Evolutionary conservation across 2,329 filamentous ascomycete genomes (phyloP).

Genomic region (Fusarium lateritium): DNA sequence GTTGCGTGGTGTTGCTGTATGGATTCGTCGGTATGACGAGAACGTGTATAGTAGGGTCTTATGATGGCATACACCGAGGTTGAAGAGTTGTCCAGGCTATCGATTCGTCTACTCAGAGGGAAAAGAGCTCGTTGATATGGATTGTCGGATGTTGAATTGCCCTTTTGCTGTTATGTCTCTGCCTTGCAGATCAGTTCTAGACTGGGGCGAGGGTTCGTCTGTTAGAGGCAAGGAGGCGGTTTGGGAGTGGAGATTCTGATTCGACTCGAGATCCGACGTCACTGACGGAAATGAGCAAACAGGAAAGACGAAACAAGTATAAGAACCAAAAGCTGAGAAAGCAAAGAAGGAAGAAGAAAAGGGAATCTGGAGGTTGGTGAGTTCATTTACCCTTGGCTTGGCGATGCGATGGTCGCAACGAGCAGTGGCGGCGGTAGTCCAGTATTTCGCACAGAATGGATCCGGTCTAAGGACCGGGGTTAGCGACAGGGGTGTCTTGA

Average conservation of each 20-base stretch:
- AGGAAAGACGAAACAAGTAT: neutral
- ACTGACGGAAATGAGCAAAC: slow-evolving; percentile 3
- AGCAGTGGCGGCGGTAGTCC: slow-evolving; percentile 30
- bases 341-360: slow-evolving; percentile 6
- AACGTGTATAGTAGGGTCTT: slow-evolving; percentile 15
- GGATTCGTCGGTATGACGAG: slow-evolving; percentile 24
- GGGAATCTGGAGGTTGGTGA: slow-evolving; percentile 39
- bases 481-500: slow-evolving; percentile 28
- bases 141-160: slow-evolving; percentile 24
- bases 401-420: slow-evolving; percentile 28
- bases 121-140: slow-evolving; percentile 13
- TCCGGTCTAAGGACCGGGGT: slow-evolving; percentile 21
- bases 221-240: slow-evolving; percentile 23
- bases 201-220: slow-evolving; percentile 30
- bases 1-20: slow-evolving; percentile 12
- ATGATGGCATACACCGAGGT: slow-evolving; percentile 5
- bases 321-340: neutral
- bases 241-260: slow-evolving; percentile 17
- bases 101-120: slow-evolving; percentile 29
- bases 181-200: slow-evolving; percentile 39
- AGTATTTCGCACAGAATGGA: slow-evolving; percentile 30
- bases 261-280: slow-evolving; percentile 21
- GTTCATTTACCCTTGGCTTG: slow-evolving; percentile 38
- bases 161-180: slow-evolving; percentile 25
- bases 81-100: slow-evolving; percentile 19